Evolutionary conservation across 2,329 filamentous ascomycete genomes (phyloP).

Genomic region (Aspergillus fumigatus): DNA sequence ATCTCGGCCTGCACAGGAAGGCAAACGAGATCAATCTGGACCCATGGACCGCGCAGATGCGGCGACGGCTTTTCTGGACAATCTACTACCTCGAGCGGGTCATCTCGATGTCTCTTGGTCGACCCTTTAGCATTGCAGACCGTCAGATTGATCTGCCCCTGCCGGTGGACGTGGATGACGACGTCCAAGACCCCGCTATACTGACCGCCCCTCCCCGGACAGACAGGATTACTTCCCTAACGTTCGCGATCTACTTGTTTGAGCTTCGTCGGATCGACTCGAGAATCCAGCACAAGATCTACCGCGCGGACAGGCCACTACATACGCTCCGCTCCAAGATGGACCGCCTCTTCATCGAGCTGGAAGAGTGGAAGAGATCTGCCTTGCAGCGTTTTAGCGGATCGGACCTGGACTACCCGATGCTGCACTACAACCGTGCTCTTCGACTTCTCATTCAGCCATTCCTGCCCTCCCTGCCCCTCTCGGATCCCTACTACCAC

Average conservation of each 20-base stretch:
- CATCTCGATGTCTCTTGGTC: constrained; percentile 48
- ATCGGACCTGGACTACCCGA: constrained; percentile 44
- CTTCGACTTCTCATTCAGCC: constrained; percentile 50
- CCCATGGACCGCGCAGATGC: constrained; percentile 42
- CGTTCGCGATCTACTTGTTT: constrained; percentile 43
- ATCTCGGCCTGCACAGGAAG: constrained; percentile 48
- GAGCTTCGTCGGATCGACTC: constrained; percentile 47
- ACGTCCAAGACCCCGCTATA: constrained; percentile 34
- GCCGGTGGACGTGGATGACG: constrained; percentile 43
- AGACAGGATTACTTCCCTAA: constrained; percentile 33
- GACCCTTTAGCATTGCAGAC: constrained; percentile 49
- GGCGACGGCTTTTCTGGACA: constrained; percentile 49
- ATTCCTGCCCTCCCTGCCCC: constrained; percentile 45
- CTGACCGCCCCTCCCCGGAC: constrained; percentile 27
- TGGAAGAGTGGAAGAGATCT: constrained; percentile 46
- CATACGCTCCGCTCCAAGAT: constrained; percentile 45
- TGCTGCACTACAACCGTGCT: constrained; percentile 49
- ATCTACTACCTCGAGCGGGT: constrained; percentile 49
- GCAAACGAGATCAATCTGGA: constrained; percentile 42
- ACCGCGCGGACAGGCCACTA: constrained; percentile 46
- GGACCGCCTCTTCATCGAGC: constrained; percentile 41
- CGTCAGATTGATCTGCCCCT: constrained; percentile 49
- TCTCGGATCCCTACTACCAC: constrained; percentile 45
- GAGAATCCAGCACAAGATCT: constrained; percentile 50
- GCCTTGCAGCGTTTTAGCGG: constrained; percentile 30